Evolutionary conservation across 2,329 filamentous ascomycete species (phyloP).

Genomic region (Penicillium sp.): DNA sequence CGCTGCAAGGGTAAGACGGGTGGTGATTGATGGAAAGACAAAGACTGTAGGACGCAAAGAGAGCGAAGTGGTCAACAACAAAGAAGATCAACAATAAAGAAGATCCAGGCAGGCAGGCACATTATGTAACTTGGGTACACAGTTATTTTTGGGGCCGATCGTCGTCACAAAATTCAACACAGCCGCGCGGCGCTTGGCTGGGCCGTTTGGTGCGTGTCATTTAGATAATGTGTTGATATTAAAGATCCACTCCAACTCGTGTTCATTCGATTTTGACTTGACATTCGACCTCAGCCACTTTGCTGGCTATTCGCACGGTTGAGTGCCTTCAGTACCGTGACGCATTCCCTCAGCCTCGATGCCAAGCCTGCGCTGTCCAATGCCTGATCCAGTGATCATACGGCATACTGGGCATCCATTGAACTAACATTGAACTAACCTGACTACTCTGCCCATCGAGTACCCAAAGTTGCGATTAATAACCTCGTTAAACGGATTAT

Average conservation of each 20-base stretch:
- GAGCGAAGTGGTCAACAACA: neutral
- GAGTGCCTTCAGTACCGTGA: neutral
- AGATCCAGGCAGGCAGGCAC: slow-evolving; percentile 29
- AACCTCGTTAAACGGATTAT: neutral
- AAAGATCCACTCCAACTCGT: neutral
- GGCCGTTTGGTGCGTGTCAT: neutral
- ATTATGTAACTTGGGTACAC: slow-evolving; percentile 21
- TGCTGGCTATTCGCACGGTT: neutral
- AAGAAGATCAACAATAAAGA: slow-evolving; percentile 1
- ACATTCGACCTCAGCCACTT: neutral
- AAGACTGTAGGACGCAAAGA: neutral
- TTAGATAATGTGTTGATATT: neutral
- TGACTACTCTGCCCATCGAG: neutral
- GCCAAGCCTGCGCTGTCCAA: slow-evolving; percentile 9
- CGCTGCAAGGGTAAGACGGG: slow-evolving; percentile 2
- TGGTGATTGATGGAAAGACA: neutral
- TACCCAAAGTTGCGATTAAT: neutral
- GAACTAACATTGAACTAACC: neutral
- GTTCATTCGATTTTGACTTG: neutral
- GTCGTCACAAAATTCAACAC: slow-evolving; percentile 25
- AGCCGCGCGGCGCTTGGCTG: slow-evolving; percentile 32
- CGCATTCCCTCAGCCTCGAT: slow-evolving; percentile 14
- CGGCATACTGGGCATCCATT: neutral
- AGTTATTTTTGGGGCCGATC: slow-evolving; percentile 35
- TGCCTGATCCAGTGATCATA: neutral